Conservation (phyloP, 1,139 yeast species). For the Pichiaceae sp. region DNA sequence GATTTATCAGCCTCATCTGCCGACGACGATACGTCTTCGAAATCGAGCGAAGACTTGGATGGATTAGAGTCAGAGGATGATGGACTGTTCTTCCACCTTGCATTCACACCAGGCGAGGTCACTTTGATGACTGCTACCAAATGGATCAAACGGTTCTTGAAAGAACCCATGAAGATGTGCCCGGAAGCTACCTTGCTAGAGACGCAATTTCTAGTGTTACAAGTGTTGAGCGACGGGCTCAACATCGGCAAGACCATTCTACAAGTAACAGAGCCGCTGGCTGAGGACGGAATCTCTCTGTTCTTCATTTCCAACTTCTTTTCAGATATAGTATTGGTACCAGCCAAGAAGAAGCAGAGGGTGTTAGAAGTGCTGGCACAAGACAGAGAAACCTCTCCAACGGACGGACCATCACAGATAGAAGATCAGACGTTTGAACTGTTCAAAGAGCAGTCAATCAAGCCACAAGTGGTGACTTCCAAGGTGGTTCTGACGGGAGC, state of each 20-base stretch:
- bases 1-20: slow-evolving; percentile 6
- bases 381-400: slow-evolving; percentile 1
- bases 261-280: slow-evolving; percentile 52
- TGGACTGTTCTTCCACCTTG: slow-evolving; percentile 41
- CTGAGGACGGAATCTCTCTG: slow-evolving; percentile 48
- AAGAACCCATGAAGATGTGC: slow-evolving; percentile 12
- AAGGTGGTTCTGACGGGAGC: slow-evolving; percentile 56
- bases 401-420: slow-evolving; percentile 4
- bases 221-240: slow-evolving; percentile 55
- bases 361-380: slow-evolving; percentile 35
- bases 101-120: slow-evolving; percentile 44
- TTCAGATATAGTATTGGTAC: slow-evolving; percentile 59
- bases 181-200: slow-evolving; percentile 28
- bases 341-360: slow-evolving; percentile 33
- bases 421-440: slow-evolving; percentile 30
- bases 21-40: not conserved
- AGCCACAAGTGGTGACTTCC: slow-evolving; percentile 36
- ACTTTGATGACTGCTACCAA: slow-evolving; percentile 38
- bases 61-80: slow-evolving; percentile 15
- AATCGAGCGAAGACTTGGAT: not conserved
- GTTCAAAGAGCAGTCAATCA: slow-evolving; percentile 34
- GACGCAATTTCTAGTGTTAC: slow-evolving; percentile 44
- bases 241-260: slow-evolving; percentile 48
- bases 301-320: slow-evolving; percentile 61
- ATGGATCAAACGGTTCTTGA: slow-evolving; percentile 14